Percentiles rank a stretch among this genome's conserved stretches.
Conservation (phyloP, 208 protist genomes). For the Angomonas deanei region DNA sequence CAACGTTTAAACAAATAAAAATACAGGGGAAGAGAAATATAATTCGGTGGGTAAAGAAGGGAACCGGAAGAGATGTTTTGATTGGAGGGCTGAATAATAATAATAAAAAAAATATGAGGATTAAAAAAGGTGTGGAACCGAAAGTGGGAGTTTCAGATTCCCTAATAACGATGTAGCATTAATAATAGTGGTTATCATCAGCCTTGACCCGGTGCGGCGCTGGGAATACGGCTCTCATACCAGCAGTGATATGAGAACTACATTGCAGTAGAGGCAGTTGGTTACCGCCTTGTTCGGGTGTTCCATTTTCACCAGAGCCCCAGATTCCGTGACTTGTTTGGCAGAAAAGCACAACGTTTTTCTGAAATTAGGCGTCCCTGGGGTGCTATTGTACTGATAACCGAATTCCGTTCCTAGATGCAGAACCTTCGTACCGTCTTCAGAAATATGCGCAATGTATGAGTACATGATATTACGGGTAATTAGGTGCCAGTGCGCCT, state of each 20-base stretch:
- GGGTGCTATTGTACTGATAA: conserved; percentile 86
- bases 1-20: not conserved
- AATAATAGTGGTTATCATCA: not conserved
- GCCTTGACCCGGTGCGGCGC: too few species aligned
- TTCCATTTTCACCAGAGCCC: conserved; percentile 31
- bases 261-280: conserved; percentile 71
- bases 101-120: conserved; percentile 7
- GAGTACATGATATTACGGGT: conserved; percentile 65
- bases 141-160: too few species aligned
- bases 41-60: conserved; percentile 5
- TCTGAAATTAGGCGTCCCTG: conserved; percentile 63
- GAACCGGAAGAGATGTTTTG: not conserved
- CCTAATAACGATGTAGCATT: too few species aligned
- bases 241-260: conserved; percentile 45
- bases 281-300: conserved; percentile 49
- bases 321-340: conserved; percentile 44
- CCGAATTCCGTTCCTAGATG: conserved; percentile 76
- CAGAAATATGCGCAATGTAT: conserved; percentile 62
- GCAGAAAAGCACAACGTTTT: conserved; percentile 68
- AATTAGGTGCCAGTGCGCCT: conserved; percentile 83
- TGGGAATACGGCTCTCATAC: too few species aligned
- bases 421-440: conserved; percentile 44
- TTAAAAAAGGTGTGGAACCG: too few species aligned
- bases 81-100: conserved; percentile 4
- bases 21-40: conserved; percentile 1